Evolutionary conservation across 805 yeast genomes (phyloP).

Genomic region (Saccharomycopsis sp.): DNA sequence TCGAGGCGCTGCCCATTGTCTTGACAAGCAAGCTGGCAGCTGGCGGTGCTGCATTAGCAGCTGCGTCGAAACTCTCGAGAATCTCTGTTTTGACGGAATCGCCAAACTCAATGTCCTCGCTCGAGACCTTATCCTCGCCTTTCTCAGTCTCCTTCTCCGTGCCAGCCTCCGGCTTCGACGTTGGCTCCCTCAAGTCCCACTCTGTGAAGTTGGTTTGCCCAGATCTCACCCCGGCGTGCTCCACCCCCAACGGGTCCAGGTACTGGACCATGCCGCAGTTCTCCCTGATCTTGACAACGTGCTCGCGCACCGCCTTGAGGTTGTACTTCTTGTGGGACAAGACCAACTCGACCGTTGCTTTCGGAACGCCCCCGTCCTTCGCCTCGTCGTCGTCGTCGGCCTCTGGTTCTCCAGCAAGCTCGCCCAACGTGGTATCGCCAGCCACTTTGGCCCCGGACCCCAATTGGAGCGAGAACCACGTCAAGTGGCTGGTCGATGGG

Average conservation of each 20-base stretch:
- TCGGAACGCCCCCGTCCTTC: no score
- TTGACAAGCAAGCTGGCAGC: no score
- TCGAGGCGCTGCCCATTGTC: no score
- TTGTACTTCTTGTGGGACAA: slow-evolving; percentile 51
- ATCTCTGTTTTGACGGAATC: no score
- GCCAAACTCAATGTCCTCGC: no score
- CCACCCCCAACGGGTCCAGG: slow-evolving; percentile 29
- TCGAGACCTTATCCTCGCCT: no score
- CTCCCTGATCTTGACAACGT: slow-evolving; percentile 56
- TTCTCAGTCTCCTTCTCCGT: no score
- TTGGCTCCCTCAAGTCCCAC: slow-evolving; percentile 14
- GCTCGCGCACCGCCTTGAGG: slow-evolving; percentile 51
- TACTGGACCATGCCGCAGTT: slow-evolving; percentile 42
- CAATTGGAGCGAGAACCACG: slow-evolving; percentile 51
- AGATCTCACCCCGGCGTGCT: slow-evolving; percentile 11
- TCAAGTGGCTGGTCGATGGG: slow-evolving; percentile 48
- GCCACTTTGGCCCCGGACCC: slow-evolving; percentile 24
- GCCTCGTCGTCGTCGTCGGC: not conserved
- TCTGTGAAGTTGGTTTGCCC: slow-evolving; percentile 13
- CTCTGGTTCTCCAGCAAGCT: slow-evolving; percentile 22
- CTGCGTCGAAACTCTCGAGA: slow-evolving; percentile 33
- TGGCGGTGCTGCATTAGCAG: no score
- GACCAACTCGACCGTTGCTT: slow-evolving; percentile 30
- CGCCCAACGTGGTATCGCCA: slow-evolving; percentile 25
- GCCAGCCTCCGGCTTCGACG: slow-evolving; percentile 16